Conservation (phyloP, 1,284 basidiomycete genomes). For the Retiboletus fuscus region DNA sequence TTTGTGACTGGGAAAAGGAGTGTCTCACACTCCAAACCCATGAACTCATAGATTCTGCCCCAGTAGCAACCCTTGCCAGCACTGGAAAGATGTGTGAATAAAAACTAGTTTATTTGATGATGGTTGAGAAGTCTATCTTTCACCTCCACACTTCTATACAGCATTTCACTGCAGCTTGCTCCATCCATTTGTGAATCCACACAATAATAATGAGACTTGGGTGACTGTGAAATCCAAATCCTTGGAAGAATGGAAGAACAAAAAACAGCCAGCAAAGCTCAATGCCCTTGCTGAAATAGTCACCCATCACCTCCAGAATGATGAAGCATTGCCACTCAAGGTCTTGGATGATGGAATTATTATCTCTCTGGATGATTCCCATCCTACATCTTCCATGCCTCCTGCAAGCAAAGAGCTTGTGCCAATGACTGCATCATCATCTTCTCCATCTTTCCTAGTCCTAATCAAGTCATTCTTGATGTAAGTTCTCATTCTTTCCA, state of each 20-base stretch:
- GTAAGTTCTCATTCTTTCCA: background rate
- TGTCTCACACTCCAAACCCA: background rate
- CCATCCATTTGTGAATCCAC: constrained; percentile 8
- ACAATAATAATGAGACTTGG: too few relatives aligned
- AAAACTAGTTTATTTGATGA: background rate
- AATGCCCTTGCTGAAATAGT: constrained; percentile 2
- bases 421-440: background rate
- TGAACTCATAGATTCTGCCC: background rate
- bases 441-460: background rate
- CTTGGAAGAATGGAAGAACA: background rate
- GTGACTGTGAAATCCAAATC: too few relatives aligned
- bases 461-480: background rate
- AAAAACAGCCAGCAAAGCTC: background rate
- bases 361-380: background rate
- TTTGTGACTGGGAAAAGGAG: background rate
- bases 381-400: background rate
- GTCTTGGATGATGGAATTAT: background rate
- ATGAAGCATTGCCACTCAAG: background rate
- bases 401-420: background rate
- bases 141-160: constrained; percentile 18
- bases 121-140: background rate
- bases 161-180: constrained; percentile 8
- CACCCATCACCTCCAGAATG: background rate
- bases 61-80: background rate
- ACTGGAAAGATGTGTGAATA: background rate